These are phyloP conservation scores for Rhodotorula sp. DNA, from an alignment of 1,284 basidiomycete genomes.

Conservation along the genomic window DNA sequence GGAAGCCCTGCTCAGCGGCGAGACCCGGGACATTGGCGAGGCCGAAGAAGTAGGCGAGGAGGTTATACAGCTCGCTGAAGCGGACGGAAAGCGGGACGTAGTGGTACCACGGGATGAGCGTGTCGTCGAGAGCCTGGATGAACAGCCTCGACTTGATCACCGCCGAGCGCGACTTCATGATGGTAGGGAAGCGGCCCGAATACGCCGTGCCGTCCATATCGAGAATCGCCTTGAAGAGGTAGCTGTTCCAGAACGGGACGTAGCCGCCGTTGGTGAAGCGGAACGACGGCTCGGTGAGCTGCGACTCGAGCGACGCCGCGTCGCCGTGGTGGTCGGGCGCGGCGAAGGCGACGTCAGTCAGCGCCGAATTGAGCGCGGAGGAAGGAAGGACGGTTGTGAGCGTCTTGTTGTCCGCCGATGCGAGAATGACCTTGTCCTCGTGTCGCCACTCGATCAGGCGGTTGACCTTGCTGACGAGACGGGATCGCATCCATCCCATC, in stretches of 20 bases:
- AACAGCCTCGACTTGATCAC: slow-evolving; percentile 25
- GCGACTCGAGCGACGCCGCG: slow-evolving; percentile 2
- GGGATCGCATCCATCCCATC: slow-evolving; percentile 30
- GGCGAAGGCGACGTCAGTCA: slow-evolving; percentile 30
- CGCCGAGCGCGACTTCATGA: slow-evolving; percentile 18
- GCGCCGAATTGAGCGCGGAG: slow-evolving; percentile 8
- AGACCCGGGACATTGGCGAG: neutral
- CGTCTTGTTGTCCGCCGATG: slow-evolving; percentile 1
- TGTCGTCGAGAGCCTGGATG: slow-evolving; percentile 20
- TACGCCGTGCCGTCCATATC: slow-evolving; percentile 39
- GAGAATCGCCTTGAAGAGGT: slow-evolving; percentile 21
- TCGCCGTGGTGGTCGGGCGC: slow-evolving; percentile 27
- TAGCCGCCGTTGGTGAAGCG: slow-evolving; percentile 13
- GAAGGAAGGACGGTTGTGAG: slow-evolving; percentile 4
- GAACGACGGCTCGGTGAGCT: slow-evolving; percentile 31
- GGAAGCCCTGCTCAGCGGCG: slow-evolving; percentile 2
- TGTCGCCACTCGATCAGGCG: slow-evolving; percentile 24
- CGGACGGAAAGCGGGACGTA: slow-evolving; percentile 29
- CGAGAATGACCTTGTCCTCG: slow-evolving; percentile 17
- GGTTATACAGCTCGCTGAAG: slow-evolving; percentile 19
- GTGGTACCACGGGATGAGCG: slow-evolving; percentile 34
- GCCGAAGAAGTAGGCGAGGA: slow-evolving; percentile 37
- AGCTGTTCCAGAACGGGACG: slow-evolving; percentile 25
- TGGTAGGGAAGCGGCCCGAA: slow-evolving; percentile 29
- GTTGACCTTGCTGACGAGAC: slow-evolving; percentile 25